Conservation (phyloP, 805 yeast species). For the Lachancea dasiensis region DNA sequence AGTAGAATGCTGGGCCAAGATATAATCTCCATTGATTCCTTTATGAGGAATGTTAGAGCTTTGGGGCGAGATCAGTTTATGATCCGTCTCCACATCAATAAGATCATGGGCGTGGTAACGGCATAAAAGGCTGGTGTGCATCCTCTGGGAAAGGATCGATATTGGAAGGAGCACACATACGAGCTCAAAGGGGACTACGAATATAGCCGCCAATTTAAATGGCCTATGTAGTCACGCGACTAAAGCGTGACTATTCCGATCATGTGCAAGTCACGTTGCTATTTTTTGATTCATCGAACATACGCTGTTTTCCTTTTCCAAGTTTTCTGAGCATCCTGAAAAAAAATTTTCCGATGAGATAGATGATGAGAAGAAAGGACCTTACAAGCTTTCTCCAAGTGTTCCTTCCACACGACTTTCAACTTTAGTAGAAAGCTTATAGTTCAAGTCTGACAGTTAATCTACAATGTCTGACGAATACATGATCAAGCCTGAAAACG, state of each 20-base stretch:
- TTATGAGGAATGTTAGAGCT: constrained; percentile 40
- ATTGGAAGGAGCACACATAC: no score
- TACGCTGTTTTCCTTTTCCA: constrained; percentile 6
- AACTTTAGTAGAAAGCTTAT: no score
- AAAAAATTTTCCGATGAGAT: constrained; percentile 18
- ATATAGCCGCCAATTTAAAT: neutral
- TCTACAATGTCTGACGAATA: constrained; percentile 54
- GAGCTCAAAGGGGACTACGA: no score
- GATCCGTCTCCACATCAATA: constrained; percentile 42
- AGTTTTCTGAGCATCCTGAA: constrained; percentile 2
- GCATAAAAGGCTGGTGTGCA: no score
- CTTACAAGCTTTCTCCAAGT: no score
- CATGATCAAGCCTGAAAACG: constrained; percentile 83
- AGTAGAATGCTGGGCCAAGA: constrained; percentile 18
- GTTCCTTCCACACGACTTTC: no score
- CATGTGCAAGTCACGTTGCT: no score
- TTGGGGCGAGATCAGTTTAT: constrained; percentile 61
- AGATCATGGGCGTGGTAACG: constrained; percentile 16
- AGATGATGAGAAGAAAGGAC: no score
- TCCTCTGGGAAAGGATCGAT: neutral
- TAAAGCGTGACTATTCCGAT: no score
- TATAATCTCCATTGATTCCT: constrained; percentile 20
- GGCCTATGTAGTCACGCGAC: neutral
- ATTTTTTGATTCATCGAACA: no score
- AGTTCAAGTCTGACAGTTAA: neutral